Conservation (phyloP, 108 stramenopile species). For the Fistulifera pelliculosa region DNA sequence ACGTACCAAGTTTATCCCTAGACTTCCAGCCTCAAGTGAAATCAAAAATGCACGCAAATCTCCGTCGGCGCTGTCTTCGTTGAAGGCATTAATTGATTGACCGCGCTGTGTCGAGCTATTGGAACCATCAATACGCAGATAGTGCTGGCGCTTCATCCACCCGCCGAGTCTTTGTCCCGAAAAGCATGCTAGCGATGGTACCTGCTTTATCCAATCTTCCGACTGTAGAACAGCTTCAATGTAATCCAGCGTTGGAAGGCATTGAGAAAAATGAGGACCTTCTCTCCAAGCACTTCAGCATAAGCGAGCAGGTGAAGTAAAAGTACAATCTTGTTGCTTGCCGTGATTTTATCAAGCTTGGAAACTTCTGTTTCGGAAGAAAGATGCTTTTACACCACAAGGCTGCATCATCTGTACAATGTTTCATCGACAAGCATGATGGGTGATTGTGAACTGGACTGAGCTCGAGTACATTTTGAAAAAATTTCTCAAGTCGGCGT, state of each 20-base stretch:
- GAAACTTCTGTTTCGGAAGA: slow-evolving; percentile 17
- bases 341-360: slow-evolving; percentile 24
- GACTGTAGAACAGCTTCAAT: slow-evolving; percentile 39
- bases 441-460: slow-evolving; percentile 64
- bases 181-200: slow-evolving; percentile 16
- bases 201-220: slow-evolving; percentile 38
- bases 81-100: slow-evolving; percentile 29
- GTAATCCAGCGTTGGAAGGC: slow-evolving; percentile 54
- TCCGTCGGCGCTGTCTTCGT: slow-evolving; percentile 6
- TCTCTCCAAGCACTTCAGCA: slow-evolving; percentile 26
- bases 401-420: slow-evolving; percentile 9
- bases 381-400: slow-evolving; percentile 20
- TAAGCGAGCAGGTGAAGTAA: slow-evolving; percentile 56
- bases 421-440: slow-evolving; percentile 14
- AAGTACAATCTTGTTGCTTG: slow-evolving; percentile 55
- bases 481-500: slow-evolving; percentile 28
- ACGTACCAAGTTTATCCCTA: slow-evolving; percentile 10
- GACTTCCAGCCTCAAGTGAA: slow-evolving; percentile 12
- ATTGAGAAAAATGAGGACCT: slow-evolving; percentile 70
- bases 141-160: slow-evolving; percentile 46
- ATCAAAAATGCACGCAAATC: slow-evolving; percentile 10
- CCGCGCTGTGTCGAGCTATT: slow-evolving; percentile 49
- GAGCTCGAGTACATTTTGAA: slow-evolving; percentile 35
- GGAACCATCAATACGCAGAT: slow-evolving; percentile 65
- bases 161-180: slow-evolving; percentile 29